Base-by-base conservation (phyloP, 306 rosid species). In the Hippophae tibetana region DNA sequence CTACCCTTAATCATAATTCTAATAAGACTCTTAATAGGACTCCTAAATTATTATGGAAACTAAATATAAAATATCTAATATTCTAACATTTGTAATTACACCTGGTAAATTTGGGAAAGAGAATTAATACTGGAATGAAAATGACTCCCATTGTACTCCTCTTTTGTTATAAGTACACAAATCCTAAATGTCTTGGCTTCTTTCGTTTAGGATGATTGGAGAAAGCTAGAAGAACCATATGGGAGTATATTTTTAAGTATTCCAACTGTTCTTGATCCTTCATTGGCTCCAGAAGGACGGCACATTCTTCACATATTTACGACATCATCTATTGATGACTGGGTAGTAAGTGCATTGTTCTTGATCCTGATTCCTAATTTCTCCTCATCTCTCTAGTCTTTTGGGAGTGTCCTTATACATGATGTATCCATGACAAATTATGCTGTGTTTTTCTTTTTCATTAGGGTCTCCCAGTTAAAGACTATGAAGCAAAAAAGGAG, bases 281-380 rank as follows among this genome's bases (percentile, higher is more conserved):
- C 99, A 10, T 72, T 88, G 77, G 96, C 95, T 72, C 99, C 99
- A 27, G 76, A 78, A 63, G 96, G 96, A 41, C 79, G 53, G 41
- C 96, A 88, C 60, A 88, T 92, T 74, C 96, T 92, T 80, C 99
- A 92, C 73, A 80, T 92, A 47, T 92, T 92, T 77, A 88, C 99
- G 10, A 88, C 95, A 50, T 85, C 99, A 75, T 83, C 96, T 57
- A 81, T 92, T 25, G 93, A 81, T 45, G 96, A 87, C 73, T 92
- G 98, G 96, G 72, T 83, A 93, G 96, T 85, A 77, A 14, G 57
- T 27, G 70, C 47, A 56, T 52, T 65, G 61, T 52, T 18, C 23
- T 47, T 45, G 5, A 45, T 7, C 48, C 1, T 18, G 38, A 4
- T 31, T 31, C 38, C 38, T 1, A 46, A 5, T 13, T 46, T 13